These are phyloP conservation scores for Biscogniauxia marginata DNA, from an alignment of 2,329 filamentous ascomycete genomes.

Conservation along the genomic window DNA sequence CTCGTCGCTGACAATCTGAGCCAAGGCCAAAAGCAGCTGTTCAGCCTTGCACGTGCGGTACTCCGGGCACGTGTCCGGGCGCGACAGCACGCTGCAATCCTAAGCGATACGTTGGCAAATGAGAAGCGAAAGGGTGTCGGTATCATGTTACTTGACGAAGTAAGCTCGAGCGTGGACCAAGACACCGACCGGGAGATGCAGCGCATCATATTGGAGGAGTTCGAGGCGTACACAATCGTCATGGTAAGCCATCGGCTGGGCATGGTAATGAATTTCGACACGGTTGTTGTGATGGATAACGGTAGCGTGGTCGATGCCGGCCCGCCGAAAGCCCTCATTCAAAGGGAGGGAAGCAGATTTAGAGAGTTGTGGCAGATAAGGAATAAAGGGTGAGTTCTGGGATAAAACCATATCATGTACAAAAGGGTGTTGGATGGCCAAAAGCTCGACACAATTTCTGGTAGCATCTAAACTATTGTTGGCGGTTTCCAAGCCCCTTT, in stretches of 20 bases:
- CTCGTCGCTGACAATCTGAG: conserved; percentile 51
- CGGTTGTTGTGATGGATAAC: conserved; percentile 43
- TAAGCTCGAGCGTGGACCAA: conserved; percentile 6
- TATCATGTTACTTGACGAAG: conserved; percentile 8
- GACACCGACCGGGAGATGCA: conserved; percentile 8
- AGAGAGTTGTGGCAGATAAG: conserved; percentile 33
- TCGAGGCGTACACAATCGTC: conserved; percentile 40
- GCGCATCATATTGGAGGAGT: conserved; percentile 2
- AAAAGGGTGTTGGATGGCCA: too few species aligned
- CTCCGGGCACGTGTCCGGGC: conserved; percentile 36
- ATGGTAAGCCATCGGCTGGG: conserved; percentile 21
- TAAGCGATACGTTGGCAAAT: too few species aligned
- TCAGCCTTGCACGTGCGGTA: conserved; percentile 60
- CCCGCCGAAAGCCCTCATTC: conserved; percentile 27
- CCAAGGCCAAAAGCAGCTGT: conserved; percentile 62
- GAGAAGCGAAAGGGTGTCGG: background rate
- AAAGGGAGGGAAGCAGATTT: conserved; percentile 29
- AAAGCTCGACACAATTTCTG: too few species aligned
- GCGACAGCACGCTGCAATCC: background rate
- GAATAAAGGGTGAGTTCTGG: conserved; percentile 1
- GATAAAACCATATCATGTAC: background rate
- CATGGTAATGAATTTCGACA: conserved; percentile 44
- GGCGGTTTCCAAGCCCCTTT: too few species aligned
- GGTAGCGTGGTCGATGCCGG: conserved; percentile 40
- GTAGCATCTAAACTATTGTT: too few species aligned